Base-by-base conservation (phyloP, 2,329 filamentous ascomycete genomes). In the Fusarium devonianum region DNA sequence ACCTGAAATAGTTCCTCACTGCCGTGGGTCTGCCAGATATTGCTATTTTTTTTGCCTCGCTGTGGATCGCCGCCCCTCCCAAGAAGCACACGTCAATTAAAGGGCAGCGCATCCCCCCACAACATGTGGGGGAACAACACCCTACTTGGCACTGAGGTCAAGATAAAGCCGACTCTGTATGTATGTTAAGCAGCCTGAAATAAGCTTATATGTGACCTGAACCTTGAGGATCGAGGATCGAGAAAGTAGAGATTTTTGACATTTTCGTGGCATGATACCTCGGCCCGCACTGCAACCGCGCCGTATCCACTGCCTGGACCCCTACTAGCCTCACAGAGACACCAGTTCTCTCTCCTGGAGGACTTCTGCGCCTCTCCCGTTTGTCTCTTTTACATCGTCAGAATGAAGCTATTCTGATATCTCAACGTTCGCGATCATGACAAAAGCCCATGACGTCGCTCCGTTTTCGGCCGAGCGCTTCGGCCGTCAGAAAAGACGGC, bases 211-310 rank as follows among this genome's bases (percentile, higher is more conserved):
- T 6, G 17, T 14, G 32, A 35, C 18, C 37, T 23, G 26, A 39
- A 33, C 25, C 28, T 33, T 4, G 5, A 26, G 13, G 28, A 17
- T 22, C 12, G 23, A 30, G 35, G 22, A 25, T 8, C 33, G n/a
- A 26, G 18, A 44, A 12, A 33, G 26, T 38, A 26, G n/a, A 26
- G n/a, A 30, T 21, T 19, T 39, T 30, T 42, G 41, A 37, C 55
- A 19, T 16, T 21, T 5, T 32, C 23, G 14, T 40, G 28, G 49
- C 50, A 47, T 48, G 25, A 41, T 43, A 18, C 42, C 45, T 52
- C 50, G 55, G 55, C 37, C 55, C 55, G 55, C 46, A 48, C 50
- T n/a, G n/a, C n/a, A n/a, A n/a, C n/a, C 56, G 45, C 38, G 19
- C 14, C 28, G 14, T 18, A 32, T 38, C 43, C 43, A 49, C 32